Evolutionary conservation across 2,329 filamentous ascomycete genomes (phyloP).

Genomic region (Pseudogymnoascus verrucosus): DNA sequence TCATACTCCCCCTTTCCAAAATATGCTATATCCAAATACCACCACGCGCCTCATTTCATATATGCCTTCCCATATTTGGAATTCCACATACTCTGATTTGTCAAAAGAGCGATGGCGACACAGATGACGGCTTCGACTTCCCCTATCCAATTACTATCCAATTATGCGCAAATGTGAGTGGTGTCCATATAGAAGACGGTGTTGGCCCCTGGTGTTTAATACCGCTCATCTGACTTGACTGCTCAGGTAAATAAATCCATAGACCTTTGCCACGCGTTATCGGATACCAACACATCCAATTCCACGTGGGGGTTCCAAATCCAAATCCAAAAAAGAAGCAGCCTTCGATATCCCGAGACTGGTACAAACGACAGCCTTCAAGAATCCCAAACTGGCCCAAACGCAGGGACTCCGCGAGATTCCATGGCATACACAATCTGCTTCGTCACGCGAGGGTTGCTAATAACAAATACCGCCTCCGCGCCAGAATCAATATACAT

Average conservation of each 20-base stretch:
- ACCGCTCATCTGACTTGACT: background rate
- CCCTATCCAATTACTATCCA: background rate
- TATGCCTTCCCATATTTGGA: background rate
- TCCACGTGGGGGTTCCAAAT: background rate
- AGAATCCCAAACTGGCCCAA: conserved; percentile 32
- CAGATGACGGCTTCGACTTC: background rate
- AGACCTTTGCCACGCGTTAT: background rate
- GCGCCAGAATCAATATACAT: conserved; percentile 26
- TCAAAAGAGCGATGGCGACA: background rate
- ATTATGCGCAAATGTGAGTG: background rate
- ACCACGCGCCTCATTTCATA: background rate
- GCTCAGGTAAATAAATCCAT: background rate
- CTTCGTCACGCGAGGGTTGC: conserved; percentile 30
- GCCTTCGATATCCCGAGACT: background rate
- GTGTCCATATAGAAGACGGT: background rate
- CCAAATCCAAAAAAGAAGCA: background rate
- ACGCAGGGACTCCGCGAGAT: conserved; percentile 29
- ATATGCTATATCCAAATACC: background rate
- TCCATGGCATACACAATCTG: conserved; percentile 33
- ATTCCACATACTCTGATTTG: background rate
- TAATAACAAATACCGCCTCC: conserved; percentile 32
- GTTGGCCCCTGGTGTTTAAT: background rate
- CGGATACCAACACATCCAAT: background rate
- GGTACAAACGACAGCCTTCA: conserved; percentile 8
- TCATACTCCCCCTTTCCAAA: background rate